A percentile compares a stretch with the other conserved stretches of the same genome.
Evolutionary conservation across 106 monocot species (phyloP).

Genomic region (Allium sativum): DNA sequence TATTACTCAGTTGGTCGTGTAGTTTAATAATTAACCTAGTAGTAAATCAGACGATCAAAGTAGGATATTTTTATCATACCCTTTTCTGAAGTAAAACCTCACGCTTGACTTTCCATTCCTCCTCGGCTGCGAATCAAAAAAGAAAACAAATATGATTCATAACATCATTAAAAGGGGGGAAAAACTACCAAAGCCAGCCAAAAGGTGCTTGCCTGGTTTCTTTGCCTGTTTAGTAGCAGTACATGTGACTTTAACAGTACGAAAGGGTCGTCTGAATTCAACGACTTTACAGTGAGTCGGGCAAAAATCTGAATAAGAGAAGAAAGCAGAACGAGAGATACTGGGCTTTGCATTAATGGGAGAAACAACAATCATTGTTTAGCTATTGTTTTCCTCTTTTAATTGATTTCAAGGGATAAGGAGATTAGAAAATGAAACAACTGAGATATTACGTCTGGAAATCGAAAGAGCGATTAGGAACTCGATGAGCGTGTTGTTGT

Average conservation of each 20-base stretch:
- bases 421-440: neutral
- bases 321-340: conserved; percentile 4
- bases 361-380: conserved; percentile 9
- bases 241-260: conserved; percentile 18
- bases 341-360: conserved; percentile 19
- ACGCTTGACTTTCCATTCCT: conserved; percentile 88
- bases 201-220: conserved; percentile 33
- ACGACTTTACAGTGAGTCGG: conserved; percentile 19
- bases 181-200: neutral
- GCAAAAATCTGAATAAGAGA: conserved; percentile 7
- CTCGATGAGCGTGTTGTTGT: neutral
- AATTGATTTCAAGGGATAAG: too few species aligned
- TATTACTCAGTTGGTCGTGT: too few species aligned
- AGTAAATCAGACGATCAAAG: too few species aligned
- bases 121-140: conserved; percentile 43
- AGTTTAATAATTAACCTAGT: too few species aligned
- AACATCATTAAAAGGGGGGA: neutral
- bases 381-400: too few species aligned
- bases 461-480: neutral
- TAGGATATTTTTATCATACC: conserved; percentile 17
- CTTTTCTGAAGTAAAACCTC: conserved; percentile 61
- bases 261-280: neutral
- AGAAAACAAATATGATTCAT: neutral
- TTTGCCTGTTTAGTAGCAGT: conserved; percentile 65
- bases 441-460: neutral